Evolutionary conservation across 2,329 filamentous ascomycete species (phyloP), one percentile per base, ranked within the genome.

Genomic region (Aspergillus alliaceus): DNA sequence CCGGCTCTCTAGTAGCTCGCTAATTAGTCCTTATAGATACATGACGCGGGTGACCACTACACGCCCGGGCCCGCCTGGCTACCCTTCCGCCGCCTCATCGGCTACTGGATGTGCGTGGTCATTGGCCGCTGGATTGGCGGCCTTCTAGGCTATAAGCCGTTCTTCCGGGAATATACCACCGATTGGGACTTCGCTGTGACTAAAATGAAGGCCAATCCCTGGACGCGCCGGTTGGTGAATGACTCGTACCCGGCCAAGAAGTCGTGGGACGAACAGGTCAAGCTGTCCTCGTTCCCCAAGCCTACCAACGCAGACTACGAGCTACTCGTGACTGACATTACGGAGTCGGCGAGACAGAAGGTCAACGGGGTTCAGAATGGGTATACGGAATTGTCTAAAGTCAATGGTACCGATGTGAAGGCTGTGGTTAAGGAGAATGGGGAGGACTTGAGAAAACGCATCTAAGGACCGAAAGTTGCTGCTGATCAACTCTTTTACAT

Each of bases 41-140:
- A 61, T 24, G 59, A 61, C 27, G 59, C 22, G 6, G 59, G 59
- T 5, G 59, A 61, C 32, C 49, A 50, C 8, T 61, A 61, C 18
- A 51, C 54, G 1, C 48, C 40, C 15, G 40, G 37, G 8, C 59
- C 59, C 2, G 40, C 46, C 6, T 61, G 59, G 59, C n/a, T 57
- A 4, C 59, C 59, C 4, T 59, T 59, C n/a, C 59, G 59, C 18
- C 44, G 51, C 2, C 34, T 55, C 6, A 40, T 61, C 5, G 57
- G 59, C 24, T 37, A 37, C 34, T 37, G 34, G 34, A 37, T 15
- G 34, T 37, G 34, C 15, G 34, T 37, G 11, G 7, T 37, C 14
- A 12, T 37, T 12, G 34, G 34, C 15, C 51, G 59, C 1, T 61
- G 59, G 59, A 48, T 59, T 18, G 59, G 59, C 1, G 57, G 59